phyloP scores from a whole-genome alignment of 2,329 filamentous ascomycete species.

The Xylaria sp. region DNA sequence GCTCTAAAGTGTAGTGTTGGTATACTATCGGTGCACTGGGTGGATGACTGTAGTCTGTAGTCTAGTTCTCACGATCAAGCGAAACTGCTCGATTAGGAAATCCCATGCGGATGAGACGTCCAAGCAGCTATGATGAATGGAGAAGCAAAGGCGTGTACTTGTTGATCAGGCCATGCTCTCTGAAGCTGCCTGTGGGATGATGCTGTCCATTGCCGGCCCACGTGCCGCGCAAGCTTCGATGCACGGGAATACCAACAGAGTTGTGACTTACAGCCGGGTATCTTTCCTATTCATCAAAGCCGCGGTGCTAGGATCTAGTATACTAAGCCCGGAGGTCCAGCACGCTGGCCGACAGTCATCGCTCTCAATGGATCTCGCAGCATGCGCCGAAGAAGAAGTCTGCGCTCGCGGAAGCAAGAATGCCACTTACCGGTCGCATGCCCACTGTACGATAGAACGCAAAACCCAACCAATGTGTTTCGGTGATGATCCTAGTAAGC shows the following conservation, averaged over 20 bases:
- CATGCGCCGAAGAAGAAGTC: constrained; percentile 12
- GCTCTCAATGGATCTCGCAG: constrained; percentile 17
- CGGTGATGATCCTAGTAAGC: constrained; percentile 16
- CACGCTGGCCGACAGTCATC: constrained; percentile 4
- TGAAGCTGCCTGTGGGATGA: background rate
- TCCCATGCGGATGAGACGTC: constrained; percentile 17
- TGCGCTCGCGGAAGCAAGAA: constrained; percentile 26
- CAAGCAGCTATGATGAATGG: constrained; percentile 8
- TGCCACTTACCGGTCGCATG: constrained; percentile 20
- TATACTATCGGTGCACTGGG: background rate
- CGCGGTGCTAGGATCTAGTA: constrained; percentile 23
- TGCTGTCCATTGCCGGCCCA: constrained; percentile 7
- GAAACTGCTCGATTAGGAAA: constrained; percentile 27
- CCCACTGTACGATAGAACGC: background rate
- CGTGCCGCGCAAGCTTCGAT: constrained; percentile 26
- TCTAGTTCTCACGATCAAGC: background rate
- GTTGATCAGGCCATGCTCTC: constrained; percentile 12
- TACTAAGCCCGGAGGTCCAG: background rate
- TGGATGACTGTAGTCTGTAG: constrained; percentile 17
- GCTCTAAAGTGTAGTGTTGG: background rate
- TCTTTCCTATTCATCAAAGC: constrained; percentile 29
- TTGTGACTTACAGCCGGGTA: constrained; percentile 21
- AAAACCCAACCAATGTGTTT: constrained; percentile 8
- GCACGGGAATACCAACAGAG: constrained; percentile 14
- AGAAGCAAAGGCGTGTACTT: constrained; percentile 1